phyloP scores from a whole-genome alignment of 1,284 basidiomycete species.

The Fomitopsis schrenkii region DNA sequence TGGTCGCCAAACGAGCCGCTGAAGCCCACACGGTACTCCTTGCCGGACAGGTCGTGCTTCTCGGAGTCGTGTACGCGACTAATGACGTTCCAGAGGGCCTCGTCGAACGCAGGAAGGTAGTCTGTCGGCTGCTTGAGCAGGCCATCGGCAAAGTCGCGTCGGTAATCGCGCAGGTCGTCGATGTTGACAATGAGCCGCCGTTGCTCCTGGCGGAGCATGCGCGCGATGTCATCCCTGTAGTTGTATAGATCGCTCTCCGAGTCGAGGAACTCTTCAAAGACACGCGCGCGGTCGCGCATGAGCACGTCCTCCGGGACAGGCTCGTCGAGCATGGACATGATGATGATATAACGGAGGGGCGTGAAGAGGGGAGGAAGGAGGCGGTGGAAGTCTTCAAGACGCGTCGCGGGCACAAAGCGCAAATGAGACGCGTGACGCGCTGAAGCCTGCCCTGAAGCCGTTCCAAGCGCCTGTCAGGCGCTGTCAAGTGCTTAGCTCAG shows the following conservation, averaged over 20 bases:
- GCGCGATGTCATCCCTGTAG: constrained; percentile 84
- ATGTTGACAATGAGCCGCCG: constrained; percentile 94
- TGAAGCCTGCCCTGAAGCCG: constrained; percentile 26
- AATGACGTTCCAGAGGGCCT: constrained; percentile 76
- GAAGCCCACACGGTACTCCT: constrained; percentile 87
- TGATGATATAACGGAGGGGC: constrained; percentile 8
- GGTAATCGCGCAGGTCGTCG: constrained; percentile 94
- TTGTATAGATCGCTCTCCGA: constrained; percentile 74
- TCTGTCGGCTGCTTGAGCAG: constrained; percentile 88
- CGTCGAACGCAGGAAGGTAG: constrained; percentile 90
- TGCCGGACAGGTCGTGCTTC: constrained; percentile 82
- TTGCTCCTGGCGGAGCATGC: constrained; percentile 82
- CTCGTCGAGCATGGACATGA: constrained; percentile 62
- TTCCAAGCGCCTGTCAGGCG: background rate
- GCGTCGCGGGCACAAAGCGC: constrained; percentile 9
- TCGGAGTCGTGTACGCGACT: constrained; percentile 73
- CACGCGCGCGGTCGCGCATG: constrained; percentile 69
- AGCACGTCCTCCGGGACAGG: constrained; percentile 65
- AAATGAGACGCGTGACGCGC: constrained; percentile 18
- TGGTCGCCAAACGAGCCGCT: constrained; percentile 99
- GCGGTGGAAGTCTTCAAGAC: constrained; percentile 12
- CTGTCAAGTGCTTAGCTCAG: too few relatives aligned
- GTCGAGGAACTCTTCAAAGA: constrained; percentile 87
- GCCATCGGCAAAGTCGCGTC: constrained; percentile 78
- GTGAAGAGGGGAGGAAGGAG: constrained; percentile 15